These are phyloP conservation scores for Salvia hispanica DNA, from an alignment of 257 asterid genomes.

Conservation along the genomic window DNA sequence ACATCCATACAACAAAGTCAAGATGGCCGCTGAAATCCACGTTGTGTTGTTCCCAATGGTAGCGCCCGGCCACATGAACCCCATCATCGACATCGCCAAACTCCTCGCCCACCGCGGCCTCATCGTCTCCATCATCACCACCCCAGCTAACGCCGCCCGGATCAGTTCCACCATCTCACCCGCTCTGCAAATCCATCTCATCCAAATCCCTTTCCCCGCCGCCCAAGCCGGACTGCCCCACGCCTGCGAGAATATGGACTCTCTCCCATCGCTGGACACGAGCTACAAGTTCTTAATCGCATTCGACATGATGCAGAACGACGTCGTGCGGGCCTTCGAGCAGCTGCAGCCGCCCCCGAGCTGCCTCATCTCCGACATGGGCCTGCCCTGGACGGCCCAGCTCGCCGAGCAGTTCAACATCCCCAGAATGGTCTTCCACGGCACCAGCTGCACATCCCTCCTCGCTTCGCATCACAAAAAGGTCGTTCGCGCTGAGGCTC, in stretches of 20 bases:
- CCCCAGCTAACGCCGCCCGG: conserved; percentile 39
- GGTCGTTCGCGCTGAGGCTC: too few relatives aligned
- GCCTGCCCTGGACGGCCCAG: conserved; percentile 47
- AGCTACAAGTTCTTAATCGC: conserved; percentile 40
- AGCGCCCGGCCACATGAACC: conserved; percentile 59
- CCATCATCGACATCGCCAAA: conserved; percentile 53
- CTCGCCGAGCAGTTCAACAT: too few relatives aligned
- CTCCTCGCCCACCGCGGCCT: conserved; percentile 38
- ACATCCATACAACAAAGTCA: not conserved
- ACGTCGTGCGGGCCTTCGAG: conserved; percentile 32
- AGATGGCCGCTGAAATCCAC: conserved; percentile 36
- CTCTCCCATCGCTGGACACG: not conserved
- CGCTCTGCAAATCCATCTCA: conserved; percentile 36
- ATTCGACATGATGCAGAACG: conserved; percentile 36
- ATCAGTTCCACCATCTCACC: conserved; percentile 29
- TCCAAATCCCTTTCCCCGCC: not conserved
- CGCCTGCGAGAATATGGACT: too few relatives aligned
- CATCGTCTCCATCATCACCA: conserved; percentile 44
- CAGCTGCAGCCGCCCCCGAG: conserved; percentile 39
- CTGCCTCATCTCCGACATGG: conserved; percentile 53
- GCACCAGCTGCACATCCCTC: too few relatives aligned
- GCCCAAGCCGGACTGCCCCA: too few relatives aligned
- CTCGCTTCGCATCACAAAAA: too few relatives aligned
- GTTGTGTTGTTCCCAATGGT: conserved; percentile 45
- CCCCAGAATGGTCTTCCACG: too few relatives aligned